Percentiles rank a stretch among this genome's conserved stretches.
These are phyloP conservation scores for Exophiala spinifera DNA, from an alignment of 2,329 filamentous ascomycete species.

Conservation along the genomic window DNA sequence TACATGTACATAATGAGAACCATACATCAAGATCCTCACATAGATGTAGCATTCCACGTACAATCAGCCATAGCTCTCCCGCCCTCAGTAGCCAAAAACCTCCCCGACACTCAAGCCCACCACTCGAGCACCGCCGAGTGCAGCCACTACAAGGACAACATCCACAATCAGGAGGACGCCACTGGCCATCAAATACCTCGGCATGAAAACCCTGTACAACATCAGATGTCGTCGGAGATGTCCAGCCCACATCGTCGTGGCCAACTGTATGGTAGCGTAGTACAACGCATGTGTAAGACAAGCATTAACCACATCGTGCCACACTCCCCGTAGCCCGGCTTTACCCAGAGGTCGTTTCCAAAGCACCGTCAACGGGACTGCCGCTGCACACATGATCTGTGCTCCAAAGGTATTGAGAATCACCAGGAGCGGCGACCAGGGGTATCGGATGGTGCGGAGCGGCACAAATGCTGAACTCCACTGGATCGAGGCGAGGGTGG, in stretches of 20 bases:
- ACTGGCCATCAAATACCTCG: slow-evolving; percentile 81
- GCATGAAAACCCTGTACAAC: slow-evolving; percentile 91
- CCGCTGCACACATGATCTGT: slow-evolving; percentile 76
- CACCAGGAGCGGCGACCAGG: slow-evolving; percentile 81
- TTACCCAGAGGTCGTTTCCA: slow-evolving; percentile 86
- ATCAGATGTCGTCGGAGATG: slow-evolving; percentile 88
- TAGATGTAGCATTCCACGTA: too few species aligned
- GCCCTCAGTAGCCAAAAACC: slow-evolving; percentile 73
- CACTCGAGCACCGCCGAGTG: slow-evolving; percentile 69
- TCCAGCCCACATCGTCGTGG: slow-evolving; percentile 87
- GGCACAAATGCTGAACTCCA: slow-evolving; percentile 96
- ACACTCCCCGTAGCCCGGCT: slow-evolving; percentile 48
- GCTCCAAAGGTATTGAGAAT: slow-evolving; percentile 83
- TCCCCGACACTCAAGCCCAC: slow-evolving; percentile 78
- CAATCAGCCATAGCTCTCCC: background rate
- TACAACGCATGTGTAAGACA: slow-evolving; percentile 75
- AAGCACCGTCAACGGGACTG: slow-evolving; percentile 75
- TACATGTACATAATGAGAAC: too few species aligned
- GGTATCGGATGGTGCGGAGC: slow-evolving; percentile 68
- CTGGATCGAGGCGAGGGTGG: slow-evolving; percentile 80
- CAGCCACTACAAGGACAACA: slow-evolving; percentile 64
- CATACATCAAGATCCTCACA: too few species aligned
- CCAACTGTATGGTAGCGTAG: slow-evolving; percentile 76
- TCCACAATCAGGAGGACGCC: slow-evolving; percentile 72
- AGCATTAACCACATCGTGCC: slow-evolving; percentile 61